A percentile compares a stretch with the other conserved stretches of the same genome.
Evolutionary conservation across 805 yeast genomes (phyloP).

Genomic region (Ogataea wickerhamii): DNA sequence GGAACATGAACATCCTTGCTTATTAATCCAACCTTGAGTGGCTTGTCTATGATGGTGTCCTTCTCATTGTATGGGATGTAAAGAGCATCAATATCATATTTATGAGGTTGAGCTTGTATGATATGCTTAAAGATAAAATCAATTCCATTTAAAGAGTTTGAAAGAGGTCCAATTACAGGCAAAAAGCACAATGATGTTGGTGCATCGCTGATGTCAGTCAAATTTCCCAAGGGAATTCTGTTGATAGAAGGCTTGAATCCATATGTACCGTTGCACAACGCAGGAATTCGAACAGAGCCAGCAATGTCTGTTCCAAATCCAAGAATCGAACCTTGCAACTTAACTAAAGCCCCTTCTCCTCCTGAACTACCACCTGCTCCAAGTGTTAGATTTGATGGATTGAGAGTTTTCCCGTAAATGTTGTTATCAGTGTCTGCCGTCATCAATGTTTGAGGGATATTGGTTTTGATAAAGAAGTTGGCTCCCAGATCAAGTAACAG

Average conservation of each 20-base stretch:
- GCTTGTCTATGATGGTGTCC: neutral
- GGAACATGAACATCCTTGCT: neutral
- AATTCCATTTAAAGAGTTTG: neutral
- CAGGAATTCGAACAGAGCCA: conserved; percentile 56
- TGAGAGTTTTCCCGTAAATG: conserved; percentile 47
- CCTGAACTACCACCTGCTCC: conserved; percentile 61
- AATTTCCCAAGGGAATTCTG: conserved; percentile 29
- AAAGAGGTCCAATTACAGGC: conserved; percentile 1
- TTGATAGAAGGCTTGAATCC: conserved; percentile 48
- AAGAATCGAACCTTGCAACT: conserved; percentile 48
- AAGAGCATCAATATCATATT: neutral
- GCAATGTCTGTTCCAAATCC: conserved; percentile 65
- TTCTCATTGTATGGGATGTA: neutral
- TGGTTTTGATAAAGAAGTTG: conserved; percentile 46
- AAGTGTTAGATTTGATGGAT: conserved; percentile 46
- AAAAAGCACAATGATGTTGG: neutral
- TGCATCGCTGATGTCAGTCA: conserved; percentile 5
- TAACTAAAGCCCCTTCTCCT: conserved; percentile 58
- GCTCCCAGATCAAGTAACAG: conserved; percentile 22
- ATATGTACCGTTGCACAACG: conserved; percentile 51
- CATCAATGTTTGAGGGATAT: conserved; percentile 54
- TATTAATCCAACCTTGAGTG: neutral
- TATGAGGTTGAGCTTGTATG: neutral
- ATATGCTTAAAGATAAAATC: neutral
- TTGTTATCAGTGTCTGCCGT: conserved; percentile 50